These are phyloP conservation scores for Botrytis tulipae DNA, from an alignment of 2,329 filamentous ascomycete species.

Conservation along the genomic window DNA sequence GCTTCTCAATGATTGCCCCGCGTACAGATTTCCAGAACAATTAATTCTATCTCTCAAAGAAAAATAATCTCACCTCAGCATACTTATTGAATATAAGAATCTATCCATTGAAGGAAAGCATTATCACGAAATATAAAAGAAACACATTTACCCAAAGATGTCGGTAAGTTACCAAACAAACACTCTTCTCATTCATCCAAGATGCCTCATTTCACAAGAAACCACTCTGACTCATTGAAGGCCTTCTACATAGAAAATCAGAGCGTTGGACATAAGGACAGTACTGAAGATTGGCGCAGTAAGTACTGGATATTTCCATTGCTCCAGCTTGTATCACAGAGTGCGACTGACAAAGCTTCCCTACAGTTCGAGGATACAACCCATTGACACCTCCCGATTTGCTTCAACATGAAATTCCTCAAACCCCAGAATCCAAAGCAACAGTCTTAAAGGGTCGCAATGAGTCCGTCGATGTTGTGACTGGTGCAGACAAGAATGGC, in stretches of 20 bases:
- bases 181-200: not conserved
- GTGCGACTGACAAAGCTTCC: not conserved
- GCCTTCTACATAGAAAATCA: constrained; percentile 75
- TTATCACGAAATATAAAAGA: constrained; percentile 8
- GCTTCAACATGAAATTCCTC: constrained; percentile 86
- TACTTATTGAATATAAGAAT: not conserved
- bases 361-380: constrained; percentile 65
- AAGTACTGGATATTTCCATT: constrained; percentile 40
- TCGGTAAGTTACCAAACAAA: constrained; percentile 16
- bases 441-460: constrained; percentile 62
- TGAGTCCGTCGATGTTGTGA: constrained; percentile 67
- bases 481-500: constrained; percentile 59
- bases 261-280: constrained; percentile 70
- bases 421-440: constrained; percentile 43
- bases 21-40: constrained; percentile 1
- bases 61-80: constrained; percentile 19
- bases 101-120: not conserved
- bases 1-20: constrained; percentile 8
- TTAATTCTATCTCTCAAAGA: not conserved
- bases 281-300: constrained; percentile 83
- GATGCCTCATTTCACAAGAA: constrained; percentile 17
- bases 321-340: not conserved
- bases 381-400: constrained; percentile 90
- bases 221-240: constrained; percentile 40
- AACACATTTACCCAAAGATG: not conserved